Evolutionary conservation across 192 early-diverging fungal genomes (phyloP), one percentile per base, ranked within the genome.

Genomic region (Umbelopsis ramanniana): DNA sequence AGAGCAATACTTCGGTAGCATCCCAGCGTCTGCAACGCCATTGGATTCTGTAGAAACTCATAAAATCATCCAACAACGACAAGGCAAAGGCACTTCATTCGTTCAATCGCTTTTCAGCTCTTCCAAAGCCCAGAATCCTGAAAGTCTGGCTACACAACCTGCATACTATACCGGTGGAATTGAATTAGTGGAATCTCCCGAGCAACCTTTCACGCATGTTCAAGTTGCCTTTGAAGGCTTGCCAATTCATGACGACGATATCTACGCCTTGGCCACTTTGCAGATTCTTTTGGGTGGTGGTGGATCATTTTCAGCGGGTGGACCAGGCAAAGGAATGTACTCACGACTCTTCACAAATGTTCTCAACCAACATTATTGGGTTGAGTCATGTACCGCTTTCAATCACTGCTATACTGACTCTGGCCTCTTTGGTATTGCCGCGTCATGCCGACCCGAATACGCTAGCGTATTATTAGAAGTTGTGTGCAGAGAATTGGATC

Each of bases 321-420:
- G 97, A 9, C 97, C 97, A 1, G 96, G 97, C 4, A 97, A 99
- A 83, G 97, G 97, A 66, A 97, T 99, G 96, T 96, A 99, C 87
- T 97, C 96, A 50, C 89, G 96, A 5, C 86, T 99, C 37, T 99
- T 96, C 78, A 97, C 94, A 14, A 91, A 95, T 46, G 96, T 99
- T 3, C 84, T 99, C 38, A 97, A 97, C 78, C 93, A 94, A 72
- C 89, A 95, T 79, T 87, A 90, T 68, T 99, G 95, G 95, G 90
- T 99, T 19, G 97, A 99, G 76, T 93, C 89, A 11, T 99, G 97
- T 82, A 88, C 94, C 81, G 89, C 90, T 17, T 93, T 97, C 81
- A 95, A 95, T 79, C 94, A 93, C 74, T 92, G 92, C 66, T 98
- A 97, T 74, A 91, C 88, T 3, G 95, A 96, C 73, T 87, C 95